phyloP scores from a whole-genome alignment of 2,329 filamentous ascomycete genomes.

The Fusarium albidum region DNA sequence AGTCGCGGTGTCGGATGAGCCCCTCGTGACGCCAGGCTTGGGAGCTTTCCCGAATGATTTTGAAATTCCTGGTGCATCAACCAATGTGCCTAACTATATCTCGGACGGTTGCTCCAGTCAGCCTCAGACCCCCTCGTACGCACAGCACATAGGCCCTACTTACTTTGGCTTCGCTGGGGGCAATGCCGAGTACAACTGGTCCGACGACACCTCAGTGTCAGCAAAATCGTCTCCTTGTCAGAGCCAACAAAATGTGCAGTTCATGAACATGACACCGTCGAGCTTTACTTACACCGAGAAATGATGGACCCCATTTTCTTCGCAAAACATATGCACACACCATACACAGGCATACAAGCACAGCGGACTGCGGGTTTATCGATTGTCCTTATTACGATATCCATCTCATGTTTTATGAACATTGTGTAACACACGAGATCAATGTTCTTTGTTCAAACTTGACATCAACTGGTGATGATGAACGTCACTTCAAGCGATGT shows the following conservation, averaged over 20 bases:
- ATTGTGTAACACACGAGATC: constrained; percentile 34
- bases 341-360: constrained; percentile 1
- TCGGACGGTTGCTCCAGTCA: constrained; percentile 51
- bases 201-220: constrained; percentile 52
- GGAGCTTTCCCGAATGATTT: constrained; percentile 56
- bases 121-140: constrained; percentile 58
- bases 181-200: constrained; percentile 62
- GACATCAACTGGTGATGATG: constrained; percentile 11
- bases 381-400: constrained; percentile 28
- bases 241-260: constrained; percentile 43
- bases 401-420: constrained; percentile 9
- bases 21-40: constrained; percentile 57
- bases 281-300: constrained; percentile 40
- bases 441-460: constrained; percentile 5
- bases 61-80: constrained; percentile 52
- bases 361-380: constrained; percentile 9
- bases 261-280: constrained; percentile 47
- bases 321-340: not conserved
- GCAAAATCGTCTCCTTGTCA: constrained; percentile 46
- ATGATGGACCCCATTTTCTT: constrained; percentile 1
- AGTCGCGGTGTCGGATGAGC: constrained; percentile 55
- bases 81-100: constrained; percentile 55
- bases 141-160: constrained; percentile 51
- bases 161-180: constrained; percentile 50
- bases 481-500: constrained; percentile 20